Evolutionary conservation across 2,329 filamentous ascomycete genomes (phyloP), one percentile per base, ranked within the genome.

Genomic region (Verticillium tricorpus): DNA sequence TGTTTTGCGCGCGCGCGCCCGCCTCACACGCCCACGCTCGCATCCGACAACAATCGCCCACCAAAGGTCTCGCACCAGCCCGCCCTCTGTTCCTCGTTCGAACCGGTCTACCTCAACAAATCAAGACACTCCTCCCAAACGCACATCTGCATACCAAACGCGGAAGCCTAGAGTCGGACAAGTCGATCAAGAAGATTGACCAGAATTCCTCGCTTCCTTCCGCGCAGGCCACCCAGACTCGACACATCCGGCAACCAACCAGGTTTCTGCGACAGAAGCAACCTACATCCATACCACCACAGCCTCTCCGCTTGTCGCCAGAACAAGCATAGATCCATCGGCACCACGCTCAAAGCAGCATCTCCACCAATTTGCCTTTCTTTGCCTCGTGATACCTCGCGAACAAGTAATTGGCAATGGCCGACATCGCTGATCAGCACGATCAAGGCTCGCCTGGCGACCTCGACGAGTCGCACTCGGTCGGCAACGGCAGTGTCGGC

Each of bases 351-450:
- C 83, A 84, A 86, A 85, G 77, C 78, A 86, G 83, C 77, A 84
- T 84, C 82, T 85, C 82, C 83, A 85, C 83, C 78, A 78, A 75
- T 77, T 78, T 80, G 84, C 78, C 72, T 77, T 78, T 77, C 81
- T 84, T 81, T 80, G 57, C 76, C 77, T 79, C 75, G 80, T 82
- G 70, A 76, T 73, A 74, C 72, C 55, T 45, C 59, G 34, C 56
- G 54, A 39, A 45, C 56, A 31, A 57, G 34, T 57, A 63, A 55
- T 57, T 61, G 64, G 76, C 72, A 76, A 92, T 93, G 90, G 89
- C 89, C 82, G 90, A 93, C 80, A 89, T 92, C 79, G 86, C 89
- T 69, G 88, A 90, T 73, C 88, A 90, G 75, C 87, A 91, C 82
- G 88, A 90, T 72, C 88, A 91, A 74, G 87, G 87, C 70, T 90